Conservation (phyloP, 768 basidiomycete genomes). For the Mycena capillaripes region DNA sequence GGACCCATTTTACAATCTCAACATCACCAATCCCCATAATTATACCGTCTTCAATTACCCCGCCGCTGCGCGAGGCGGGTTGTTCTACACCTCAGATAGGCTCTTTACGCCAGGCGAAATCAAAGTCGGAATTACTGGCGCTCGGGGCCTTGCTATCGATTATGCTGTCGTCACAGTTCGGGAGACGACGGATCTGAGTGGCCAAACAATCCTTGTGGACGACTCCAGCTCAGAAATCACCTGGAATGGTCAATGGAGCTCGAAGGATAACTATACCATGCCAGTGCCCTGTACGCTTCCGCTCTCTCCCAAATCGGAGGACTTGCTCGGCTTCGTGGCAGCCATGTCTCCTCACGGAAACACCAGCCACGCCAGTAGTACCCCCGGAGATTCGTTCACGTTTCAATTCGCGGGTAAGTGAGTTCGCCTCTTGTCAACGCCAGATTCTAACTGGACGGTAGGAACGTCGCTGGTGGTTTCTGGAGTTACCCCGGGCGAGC, state of each 20-base stretch:
- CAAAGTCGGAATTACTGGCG: slow-evolving; percentile 4
- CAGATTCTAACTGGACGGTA: not conserved
- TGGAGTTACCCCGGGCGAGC: not conserved
- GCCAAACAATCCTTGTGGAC: slow-evolving; percentile 32
- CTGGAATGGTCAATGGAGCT: slow-evolving; percentile 25
- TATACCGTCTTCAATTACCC: not conserved
- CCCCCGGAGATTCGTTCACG: slow-evolving; percentile 9
- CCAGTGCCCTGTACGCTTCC: slow-evolving; percentile 7
- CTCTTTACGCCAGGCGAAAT: not conserved
- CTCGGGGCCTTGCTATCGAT: slow-evolving; percentile 14
- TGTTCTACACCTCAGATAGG: not conserved
- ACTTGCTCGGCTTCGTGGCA: not conserved
- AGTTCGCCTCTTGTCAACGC: no score
- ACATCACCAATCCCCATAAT: not conserved
- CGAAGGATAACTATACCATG: not conserved
- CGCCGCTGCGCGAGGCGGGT: not conserved
- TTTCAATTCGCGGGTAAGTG: slow-evolving; percentile 9
- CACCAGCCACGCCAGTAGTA: not conserved
- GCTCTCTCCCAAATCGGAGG: not conserved
- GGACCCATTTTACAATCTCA: not conserved
- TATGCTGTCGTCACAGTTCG: slow-evolving; percentile 28
- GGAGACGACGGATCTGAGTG: slow-evolving; percentile 8
- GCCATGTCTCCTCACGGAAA: slow-evolving; percentile 22
- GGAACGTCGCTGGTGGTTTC: not conserved
- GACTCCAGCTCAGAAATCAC: slow-evolving; percentile 25